A percentile compares a stretch with the other conserved stretches of the same genome.
These are phyloP conservation scores for Acephala macrosclerotiorum DNA, from an alignment of 2,329 filamentous ascomycete species.

Conservation along the genomic window DNA sequence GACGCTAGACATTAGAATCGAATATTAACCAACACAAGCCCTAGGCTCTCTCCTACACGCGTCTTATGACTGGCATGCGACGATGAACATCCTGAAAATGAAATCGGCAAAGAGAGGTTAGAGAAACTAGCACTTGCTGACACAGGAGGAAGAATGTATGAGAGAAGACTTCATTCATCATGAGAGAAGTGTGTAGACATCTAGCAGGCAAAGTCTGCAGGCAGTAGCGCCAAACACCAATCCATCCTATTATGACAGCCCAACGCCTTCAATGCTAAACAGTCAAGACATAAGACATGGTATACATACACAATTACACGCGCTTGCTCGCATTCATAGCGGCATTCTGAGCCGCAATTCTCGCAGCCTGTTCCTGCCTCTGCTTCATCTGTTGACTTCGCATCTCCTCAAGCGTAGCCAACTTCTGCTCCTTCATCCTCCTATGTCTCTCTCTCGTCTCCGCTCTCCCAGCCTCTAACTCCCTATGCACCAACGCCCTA, in stretches of 20 bases:
- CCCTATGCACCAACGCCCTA: conserved; percentile 26
- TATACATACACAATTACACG: background rate
- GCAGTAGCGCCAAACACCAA: conserved; percentile 17
- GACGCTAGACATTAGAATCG: background rate
- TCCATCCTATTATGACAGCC: conserved; percentile 17
- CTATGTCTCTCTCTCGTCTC: conserved; percentile 35
- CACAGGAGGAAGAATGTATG: background rate
- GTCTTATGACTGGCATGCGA: background rate
- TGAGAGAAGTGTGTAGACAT: conserved; percentile 27
- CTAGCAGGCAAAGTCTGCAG: conserved; percentile 15
- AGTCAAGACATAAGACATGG: background rate
- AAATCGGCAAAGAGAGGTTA: background rate
- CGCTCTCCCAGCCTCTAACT: conserved; percentile 36
- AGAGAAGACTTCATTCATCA: conserved; percentile 15
- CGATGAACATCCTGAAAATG: background rate
- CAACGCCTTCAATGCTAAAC: conserved; percentile 15
- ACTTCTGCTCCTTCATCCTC: conserved; percentile 38
- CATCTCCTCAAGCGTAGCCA: conserved; percentile 30
- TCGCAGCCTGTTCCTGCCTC: conserved; percentile 25
- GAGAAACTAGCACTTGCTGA: background rate
- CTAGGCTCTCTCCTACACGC: background rate
- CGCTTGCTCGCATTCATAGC: background rate
- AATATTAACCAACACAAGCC: background rate
- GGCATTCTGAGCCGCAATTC: conserved; percentile 15
- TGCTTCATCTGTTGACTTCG: conserved; percentile 19